These are phyloP conservation scores for Puccinia polysora DNA, from an alignment of 1,284 basidiomycete species.

Conservation along the genomic window DNA sequence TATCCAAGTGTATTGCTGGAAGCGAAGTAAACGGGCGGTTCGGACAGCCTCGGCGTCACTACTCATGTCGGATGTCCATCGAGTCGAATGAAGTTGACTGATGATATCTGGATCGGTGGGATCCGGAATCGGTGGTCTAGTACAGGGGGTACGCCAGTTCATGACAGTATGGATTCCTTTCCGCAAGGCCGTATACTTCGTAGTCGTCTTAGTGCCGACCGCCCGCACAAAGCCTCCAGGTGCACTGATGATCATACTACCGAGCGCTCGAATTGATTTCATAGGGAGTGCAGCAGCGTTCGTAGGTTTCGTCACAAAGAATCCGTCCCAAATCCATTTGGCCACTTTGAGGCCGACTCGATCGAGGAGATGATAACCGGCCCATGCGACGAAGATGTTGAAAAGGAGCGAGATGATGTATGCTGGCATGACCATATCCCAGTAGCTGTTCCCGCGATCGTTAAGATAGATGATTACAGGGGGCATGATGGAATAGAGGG, in stretches of 20 bases:
- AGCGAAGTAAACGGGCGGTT: slow-evolving; percentile 51
- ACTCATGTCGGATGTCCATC: slow-evolving; percentile 54
- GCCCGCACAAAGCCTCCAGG: slow-evolving; percentile 46
- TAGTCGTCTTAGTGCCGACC: slow-evolving; percentile 39
- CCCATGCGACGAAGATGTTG: slow-evolving; percentile 54
- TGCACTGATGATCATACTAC: slow-evolving; percentile 47
- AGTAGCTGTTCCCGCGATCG: slow-evolving; percentile 51
- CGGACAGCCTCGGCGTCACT: slow-evolving; percentile 53
- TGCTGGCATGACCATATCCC: slow-evolving; percentile 53
- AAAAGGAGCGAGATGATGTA: slow-evolving; percentile 54
- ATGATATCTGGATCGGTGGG: slow-evolving; percentile 52
- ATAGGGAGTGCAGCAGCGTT: slow-evolving; percentile 49
- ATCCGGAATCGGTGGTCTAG: slow-evolving; percentile 49
- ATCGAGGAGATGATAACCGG: slow-evolving; percentile 53
- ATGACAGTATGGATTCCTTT: slow-evolving; percentile 47
- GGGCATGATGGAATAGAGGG: slow-evolving; percentile 55
- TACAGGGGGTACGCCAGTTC: slow-evolving; percentile 51
- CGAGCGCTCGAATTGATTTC: slow-evolving; percentile 48
- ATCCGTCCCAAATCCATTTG: slow-evolving; percentile 54
- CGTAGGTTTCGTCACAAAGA: slow-evolving; percentile 53
- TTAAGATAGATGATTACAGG: slow-evolving; percentile 53
- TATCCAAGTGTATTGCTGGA: slow-evolving; percentile 52
- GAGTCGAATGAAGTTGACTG: slow-evolving; percentile 53
- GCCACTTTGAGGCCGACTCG: slow-evolving; percentile 52
- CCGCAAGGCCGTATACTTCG: slow-evolving; percentile 43